phyloP scores from a whole-genome alignment of 257 asterid genomes.

The Solanum bulbocastanum region DNA sequence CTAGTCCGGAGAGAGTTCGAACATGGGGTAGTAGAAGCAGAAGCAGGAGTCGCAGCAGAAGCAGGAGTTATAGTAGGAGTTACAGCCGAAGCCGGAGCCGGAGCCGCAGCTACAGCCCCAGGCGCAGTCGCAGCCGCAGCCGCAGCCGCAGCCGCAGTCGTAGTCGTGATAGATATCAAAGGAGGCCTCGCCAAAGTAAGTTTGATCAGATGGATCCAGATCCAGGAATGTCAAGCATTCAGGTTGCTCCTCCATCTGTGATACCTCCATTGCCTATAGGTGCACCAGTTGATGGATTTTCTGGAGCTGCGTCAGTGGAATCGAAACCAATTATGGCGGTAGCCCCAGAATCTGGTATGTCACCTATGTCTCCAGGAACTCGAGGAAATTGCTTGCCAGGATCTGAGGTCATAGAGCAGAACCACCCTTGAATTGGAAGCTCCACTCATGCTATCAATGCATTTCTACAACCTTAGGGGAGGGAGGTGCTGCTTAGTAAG shows the following conservation, averaged over 20 bases:
- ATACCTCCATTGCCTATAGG: not conserved
- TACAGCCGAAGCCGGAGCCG: conserved; percentile 36
- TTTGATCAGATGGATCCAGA: conserved; percentile 58
- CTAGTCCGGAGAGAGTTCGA: conserved; percentile 71
- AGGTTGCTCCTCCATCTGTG: not conserved
- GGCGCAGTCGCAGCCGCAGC: conserved; percentile 39
- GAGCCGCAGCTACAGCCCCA: conserved; percentile 39
- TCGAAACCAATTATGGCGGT: conserved; percentile 5
- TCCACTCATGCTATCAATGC: conserved; percentile 14
- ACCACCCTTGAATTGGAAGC: conserved; percentile 9
- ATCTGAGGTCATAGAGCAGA: conserved; percentile 11
- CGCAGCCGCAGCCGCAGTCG: conserved; percentile 29
- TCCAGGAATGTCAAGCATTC: conserved; percentile 17
- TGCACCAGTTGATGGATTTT: conserved; percentile 1
- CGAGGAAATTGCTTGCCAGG: conserved; percentile 22
- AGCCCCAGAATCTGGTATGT: conserved; percentile 6
- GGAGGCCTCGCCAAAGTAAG: conserved; percentile 58
- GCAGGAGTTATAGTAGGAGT: conserved; percentile 47
- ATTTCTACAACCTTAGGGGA: not conserved
- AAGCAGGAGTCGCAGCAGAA: conserved; percentile 27
- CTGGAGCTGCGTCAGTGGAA: not conserved
- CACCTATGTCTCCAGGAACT: conserved; percentile 13
- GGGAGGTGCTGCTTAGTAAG: not conserved
- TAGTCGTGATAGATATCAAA: conserved; percentile 45
- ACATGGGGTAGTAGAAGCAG: conserved; percentile 62